Evolutionary conservation across 257 asterid genomes (phyloP), one percentile per base, ranked within the genome.

Genomic region (Solanum corneliomulleri): DNA sequence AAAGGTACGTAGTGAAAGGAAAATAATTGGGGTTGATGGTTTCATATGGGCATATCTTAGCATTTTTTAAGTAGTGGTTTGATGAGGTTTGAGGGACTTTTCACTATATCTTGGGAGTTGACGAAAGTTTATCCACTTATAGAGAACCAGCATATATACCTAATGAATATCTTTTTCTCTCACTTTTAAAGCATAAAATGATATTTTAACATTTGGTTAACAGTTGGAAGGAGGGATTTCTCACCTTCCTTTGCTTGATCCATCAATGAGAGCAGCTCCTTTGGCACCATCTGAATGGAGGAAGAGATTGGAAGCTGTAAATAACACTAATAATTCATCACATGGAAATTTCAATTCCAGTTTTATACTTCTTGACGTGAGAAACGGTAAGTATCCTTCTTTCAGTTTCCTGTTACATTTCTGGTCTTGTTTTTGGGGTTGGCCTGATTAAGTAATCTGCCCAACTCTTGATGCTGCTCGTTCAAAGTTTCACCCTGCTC

Each of bases 241-340:
- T 47, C 90, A 95, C 90, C 98, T 97, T 91, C 98, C 99, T 89
- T 91, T 97, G 95, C 94, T 95, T 76, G 96, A 97, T 83, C 92
- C 93, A 39, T 94, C 96, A 70, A 91, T 90, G 92, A 93, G 97
- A 87, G 99, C 99, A 71, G 92, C 89, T 41, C 98, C 98, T 82
- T 98, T 97, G 85, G 87, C 97, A 56, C 98, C 99, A 86, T 91
- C 94, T 90, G 94, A 95, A 89, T 97, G 99, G 99, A 93, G 94
- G 90, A 91, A 90, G 89, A 94, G 86, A 91, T 91, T 97, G 88
- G 95, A 93, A 84, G 91, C 86, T 33, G 90, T 92, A 88, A 92
- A 92, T 41, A 90, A 90, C 90, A 86, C 35, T 9, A 88, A 86
- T 9, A 86, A 85, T 88, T 87, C 91, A 33, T 87, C 86, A 56